Evolutionary conservation across 352 stramenopile species (phyloP).

Genomic region (Phytophthora lateralis): DNA sequence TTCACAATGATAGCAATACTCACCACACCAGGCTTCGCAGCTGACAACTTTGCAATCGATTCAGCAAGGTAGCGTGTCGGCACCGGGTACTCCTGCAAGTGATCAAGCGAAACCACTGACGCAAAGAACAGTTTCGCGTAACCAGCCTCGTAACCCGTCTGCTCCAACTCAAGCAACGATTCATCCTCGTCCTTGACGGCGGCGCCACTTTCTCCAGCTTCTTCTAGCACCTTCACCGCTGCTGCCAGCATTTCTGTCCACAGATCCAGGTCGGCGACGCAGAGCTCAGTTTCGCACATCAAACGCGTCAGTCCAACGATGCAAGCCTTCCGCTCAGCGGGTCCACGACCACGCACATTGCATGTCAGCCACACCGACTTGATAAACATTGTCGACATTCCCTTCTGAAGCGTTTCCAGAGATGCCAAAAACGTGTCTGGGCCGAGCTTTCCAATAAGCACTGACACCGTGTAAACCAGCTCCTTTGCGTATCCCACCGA

Average conservation of each 20-base stretch:
- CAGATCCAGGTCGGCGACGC: slow-evolving; percentile 49
- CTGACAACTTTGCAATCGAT: slow-evolving; percentile 72
- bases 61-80: slow-evolving; percentile 69
- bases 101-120: slow-evolving; percentile 82
- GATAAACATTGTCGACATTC: slow-evolving; percentile 93
- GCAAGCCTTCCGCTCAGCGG: slow-evolving; percentile 69
- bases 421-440: slow-evolving; percentile 74
- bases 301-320: slow-evolving; percentile 73
- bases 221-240: slow-evolving; percentile 65
- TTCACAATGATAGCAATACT: slow-evolving; percentile 24
- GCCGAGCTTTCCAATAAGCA: slow-evolving; percentile 91
- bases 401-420: slow-evolving; percentile 88
- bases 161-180: slow-evolving; percentile 72
- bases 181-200: slow-evolving; percentile 84
- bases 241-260: slow-evolving; percentile 60
- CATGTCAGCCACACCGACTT: slow-evolving; percentile 90
- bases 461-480: slow-evolving; percentile 90
- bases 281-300: slow-evolving; percentile 78
- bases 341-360: slow-evolving; percentile 68
- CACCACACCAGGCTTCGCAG: slow-evolving; percentile 68
- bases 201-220: slow-evolving; percentile 59
- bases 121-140: slow-evolving; percentile 95
- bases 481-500: slow-evolving; percentile 83
- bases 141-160: slow-evolving; percentile 93
- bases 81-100: slow-evolving; percentile 77